Conservation (phyloP, 495 filamentous ascomycete genomes). For the Neurospora tetraspora region DNA sequence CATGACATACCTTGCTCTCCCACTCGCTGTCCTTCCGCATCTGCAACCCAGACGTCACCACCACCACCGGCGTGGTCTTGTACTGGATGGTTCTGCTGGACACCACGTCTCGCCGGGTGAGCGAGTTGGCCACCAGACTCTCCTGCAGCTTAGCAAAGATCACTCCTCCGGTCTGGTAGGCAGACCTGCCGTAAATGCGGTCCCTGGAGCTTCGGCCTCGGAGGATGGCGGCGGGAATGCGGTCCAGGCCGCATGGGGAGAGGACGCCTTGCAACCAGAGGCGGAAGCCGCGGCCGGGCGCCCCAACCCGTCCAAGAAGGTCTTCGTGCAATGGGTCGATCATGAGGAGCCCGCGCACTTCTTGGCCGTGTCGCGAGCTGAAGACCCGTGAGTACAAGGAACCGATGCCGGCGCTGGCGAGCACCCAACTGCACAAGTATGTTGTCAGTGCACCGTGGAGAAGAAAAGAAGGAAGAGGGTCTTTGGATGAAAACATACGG, state of each 20-base stretch:
- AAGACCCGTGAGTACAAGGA: constrained; percentile 86
- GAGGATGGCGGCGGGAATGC: constrained; percentile 67
- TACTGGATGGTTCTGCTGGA: constrained; percentile 68
- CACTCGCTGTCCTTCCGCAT: constrained; percentile 53
- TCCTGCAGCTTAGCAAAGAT: constrained; percentile 91
- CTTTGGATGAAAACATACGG: constrained; percentile 29
- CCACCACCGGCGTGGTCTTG: constrained; percentile 56
- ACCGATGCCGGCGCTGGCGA: constrained; percentile 59
- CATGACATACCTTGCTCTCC: constrained; percentile 44
- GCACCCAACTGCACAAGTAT: constrained; percentile 40
- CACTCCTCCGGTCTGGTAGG: constrained; percentile 68
- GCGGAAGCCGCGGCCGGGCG: constrained; percentile 61
- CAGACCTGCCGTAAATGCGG: constrained; percentile 65
- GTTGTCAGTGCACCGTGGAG: not conserved
- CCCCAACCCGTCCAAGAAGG: constrained; percentile 55
- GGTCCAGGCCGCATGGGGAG: constrained; percentile 75
- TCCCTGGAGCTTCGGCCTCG: constrained; percentile 71
- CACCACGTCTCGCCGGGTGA: constrained; percentile 71
- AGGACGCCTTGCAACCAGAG: constrained; percentile 80
- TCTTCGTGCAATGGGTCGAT: constrained; percentile 86
- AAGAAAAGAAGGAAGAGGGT: not conserved
- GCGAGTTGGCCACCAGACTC: constrained; percentile 70
- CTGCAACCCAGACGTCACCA: constrained; percentile 68
- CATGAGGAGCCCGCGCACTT: constrained; percentile 69
- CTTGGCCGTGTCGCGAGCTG: constrained; percentile 60